A percentile compares a stretch with the other conserved stretches of the same genome.
These are phyloP conservation scores for Globisporangium solare DNA, from an alignment of 352 stramenopile genomes.

Conservation along the genomic window DNA sequence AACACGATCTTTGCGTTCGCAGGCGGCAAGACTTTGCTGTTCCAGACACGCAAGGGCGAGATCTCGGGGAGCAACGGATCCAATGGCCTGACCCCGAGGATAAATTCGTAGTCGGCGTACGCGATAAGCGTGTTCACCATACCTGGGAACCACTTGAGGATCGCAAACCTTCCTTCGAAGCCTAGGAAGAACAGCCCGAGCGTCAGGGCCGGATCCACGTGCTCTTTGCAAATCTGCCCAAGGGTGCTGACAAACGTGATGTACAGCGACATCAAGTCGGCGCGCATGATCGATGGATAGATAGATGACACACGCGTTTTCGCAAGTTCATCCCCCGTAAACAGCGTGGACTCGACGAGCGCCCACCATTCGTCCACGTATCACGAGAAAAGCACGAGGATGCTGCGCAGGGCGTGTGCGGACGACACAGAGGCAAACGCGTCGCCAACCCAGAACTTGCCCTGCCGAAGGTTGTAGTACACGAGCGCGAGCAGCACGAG, in stretches of 20 bases:
- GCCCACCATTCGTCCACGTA: conserved; percentile 29
- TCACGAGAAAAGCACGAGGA: conserved; percentile 24
- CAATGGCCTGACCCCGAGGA: not conserved
- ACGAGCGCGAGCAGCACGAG: conserved; percentile 23
- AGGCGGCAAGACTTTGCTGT: not conserved
- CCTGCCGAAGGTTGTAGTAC: conserved; percentile 22
- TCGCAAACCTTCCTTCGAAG: not conserved
- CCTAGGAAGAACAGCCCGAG: not conserved
- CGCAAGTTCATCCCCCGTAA: conserved; percentile 15
- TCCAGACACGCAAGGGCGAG: conserved; percentile 1
- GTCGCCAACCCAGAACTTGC: conserved; percentile 36
- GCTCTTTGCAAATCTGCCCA: conserved; percentile 20
- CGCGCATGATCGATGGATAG: conserved; percentile 11
- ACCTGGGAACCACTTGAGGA: not conserved
- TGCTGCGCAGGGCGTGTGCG: conserved; percentile 12
- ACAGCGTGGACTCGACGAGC: conserved; percentile 27
- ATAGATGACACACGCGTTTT: conserved; percentile 11
- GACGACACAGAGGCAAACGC: conserved; percentile 29
- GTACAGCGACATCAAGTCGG: conserved; percentile 10
- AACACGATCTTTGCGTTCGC: not conserved
- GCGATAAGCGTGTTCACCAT: not conserved
- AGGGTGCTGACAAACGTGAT: conserved; percentile 13
- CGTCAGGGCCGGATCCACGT: conserved; percentile 13
- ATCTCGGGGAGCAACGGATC: not conserved
- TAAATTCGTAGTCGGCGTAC: conserved; percentile 3